Percentiles rank a stretch among this genome's conserved stretches.
Conservation (phyloP, 2,329 filamentous ascomycete species). For the Lasiodiplodia citricola region DNA sequence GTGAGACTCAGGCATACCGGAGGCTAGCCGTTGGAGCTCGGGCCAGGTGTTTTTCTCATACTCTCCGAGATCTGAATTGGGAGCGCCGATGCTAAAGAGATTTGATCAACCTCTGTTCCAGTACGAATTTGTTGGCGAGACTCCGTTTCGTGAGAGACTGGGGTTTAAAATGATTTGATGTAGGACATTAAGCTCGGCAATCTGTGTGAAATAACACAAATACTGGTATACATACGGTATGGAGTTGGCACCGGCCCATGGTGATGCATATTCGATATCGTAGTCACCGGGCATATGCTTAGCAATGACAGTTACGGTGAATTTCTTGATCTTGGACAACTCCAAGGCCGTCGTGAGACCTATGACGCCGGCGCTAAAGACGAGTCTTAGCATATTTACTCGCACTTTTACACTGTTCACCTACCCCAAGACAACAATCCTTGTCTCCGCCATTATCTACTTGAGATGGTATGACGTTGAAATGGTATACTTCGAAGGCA, state of each 20-base stretch:
- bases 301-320: slow-evolving; percentile 73
- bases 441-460: slow-evolving; percentile 28
- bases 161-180: too few relatives aligned
- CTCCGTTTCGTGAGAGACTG: too few relatives aligned
- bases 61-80: slow-evolving; percentile 45
- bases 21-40: slow-evolving; percentile 50
- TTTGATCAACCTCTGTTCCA: neutral
- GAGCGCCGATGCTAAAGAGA: slow-evolving; percentile 45
- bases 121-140: too few relatives aligned
- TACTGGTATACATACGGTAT: slow-evolving; percentile 52
- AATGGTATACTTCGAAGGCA: too few relatives aligned
- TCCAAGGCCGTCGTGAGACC: slow-evolving; percentile 69
- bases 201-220: too few relatives aligned
- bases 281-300: slow-evolving; percentile 96
- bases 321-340: slow-evolving; percentile 60
- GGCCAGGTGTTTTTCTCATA: slow-evolving; percentile 54
- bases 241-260: slow-evolving; percentile 86
- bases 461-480: too few relatives aligned
- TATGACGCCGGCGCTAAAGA: slow-evolving; percentile 65
- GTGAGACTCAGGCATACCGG: slow-evolving; percentile 75
- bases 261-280: slow-evolving; percentile 87
- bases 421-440: slow-evolving; percentile 57
- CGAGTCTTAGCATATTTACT: neutral
- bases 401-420: slow-evolving; percentile 27
- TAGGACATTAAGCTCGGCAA: too few relatives aligned